Evolutionary conservation across 108 stramenopile genomes (phyloP).

Genomic region (Pseudonitzschia delicatissima): DNA sequence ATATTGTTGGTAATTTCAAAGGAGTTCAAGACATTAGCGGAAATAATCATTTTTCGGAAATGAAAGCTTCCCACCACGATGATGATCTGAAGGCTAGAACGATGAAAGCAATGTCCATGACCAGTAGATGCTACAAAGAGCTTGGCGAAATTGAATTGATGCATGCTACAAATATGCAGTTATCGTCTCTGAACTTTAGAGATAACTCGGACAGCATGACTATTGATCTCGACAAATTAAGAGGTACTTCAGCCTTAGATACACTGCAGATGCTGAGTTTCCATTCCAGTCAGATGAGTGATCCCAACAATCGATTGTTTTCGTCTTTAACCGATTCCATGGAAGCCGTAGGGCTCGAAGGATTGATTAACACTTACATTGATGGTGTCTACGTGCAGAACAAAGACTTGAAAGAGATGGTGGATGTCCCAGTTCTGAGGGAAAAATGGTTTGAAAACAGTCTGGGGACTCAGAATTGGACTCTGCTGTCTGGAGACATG

Average conservation of each 20-base stretch:
- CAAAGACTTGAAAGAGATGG: neutral
- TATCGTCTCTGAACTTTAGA: constrained; percentile 50
- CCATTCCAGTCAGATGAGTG: constrained; percentile 5
- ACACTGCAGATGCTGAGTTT: constrained; percentile 7
- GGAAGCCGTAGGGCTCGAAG: constrained; percentile 17
- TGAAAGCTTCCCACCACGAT: constrained; percentile 3
- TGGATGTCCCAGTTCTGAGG: neutral
- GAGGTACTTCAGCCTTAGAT: constrained; percentile 16
- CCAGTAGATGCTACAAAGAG: constrained; percentile 39
- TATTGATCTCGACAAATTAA: constrained; percentile 20
- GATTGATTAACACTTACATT: constrained; percentile 12
- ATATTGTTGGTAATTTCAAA: constrained; percentile 25
- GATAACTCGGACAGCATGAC: constrained; percentile 27
- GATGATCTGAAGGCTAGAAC: constrained; percentile 25
- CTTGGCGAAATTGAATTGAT: constrained; percentile 50
- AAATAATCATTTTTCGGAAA: neutral
- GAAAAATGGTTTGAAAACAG: constrained; percentile 73
- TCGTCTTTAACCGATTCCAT: constrained; percentile 3
- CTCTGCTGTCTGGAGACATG: neutral
- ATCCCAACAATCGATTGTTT: neutral
- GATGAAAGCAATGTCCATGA: constrained; percentile 43
- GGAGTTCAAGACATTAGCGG: neutral
- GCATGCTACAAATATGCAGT: constrained; percentile 44
- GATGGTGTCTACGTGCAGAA: constrained; percentile 18
- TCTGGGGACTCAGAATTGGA: constrained; percentile 28